Conservation (phyloP, 352 stramenopile genomes). For the Phytopythium chamaehyphon region DNA sequence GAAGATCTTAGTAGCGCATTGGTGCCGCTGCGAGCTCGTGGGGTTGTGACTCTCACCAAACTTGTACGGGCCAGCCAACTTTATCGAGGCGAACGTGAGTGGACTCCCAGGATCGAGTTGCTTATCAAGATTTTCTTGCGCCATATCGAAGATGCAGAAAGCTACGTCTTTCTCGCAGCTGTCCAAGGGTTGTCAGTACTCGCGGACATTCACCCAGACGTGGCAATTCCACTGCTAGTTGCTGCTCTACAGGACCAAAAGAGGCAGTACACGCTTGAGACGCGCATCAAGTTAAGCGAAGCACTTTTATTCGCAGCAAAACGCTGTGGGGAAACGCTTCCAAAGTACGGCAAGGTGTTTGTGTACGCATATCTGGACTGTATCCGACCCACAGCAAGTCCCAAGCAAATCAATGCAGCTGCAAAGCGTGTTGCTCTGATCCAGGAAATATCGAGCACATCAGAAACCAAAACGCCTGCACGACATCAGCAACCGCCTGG, state of each 20-base stretch:
- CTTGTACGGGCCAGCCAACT: constrained; percentile 57
- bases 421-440: constrained; percentile 47
- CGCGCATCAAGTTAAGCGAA: constrained; percentile 83
- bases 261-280: constrained; percentile 40
- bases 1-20: constrained; percentile 56
- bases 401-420: constrained; percentile 13
- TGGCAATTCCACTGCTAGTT: constrained; percentile 69
- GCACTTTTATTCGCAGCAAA: constrained; percentile 75
- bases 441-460: constrained; percentile 31
- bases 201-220: constrained; percentile 49
- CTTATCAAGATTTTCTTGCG: constrained; percentile 56
- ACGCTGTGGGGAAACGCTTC: constrained; percentile 68
- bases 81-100: constrained; percentile 34
- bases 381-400: constrained; percentile 36
- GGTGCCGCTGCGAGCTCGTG: constrained; percentile 69
- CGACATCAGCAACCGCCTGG: constrained; percentile 1
- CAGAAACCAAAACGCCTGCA: background rate
- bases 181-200: constrained; percentile 69
- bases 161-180: constrained; percentile 82
- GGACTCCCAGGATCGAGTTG: constrained; percentile 42
- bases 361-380: constrained; percentile 81
- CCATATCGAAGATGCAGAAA: constrained; percentile 67
- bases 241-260: constrained; percentile 30
- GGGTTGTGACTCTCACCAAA: constrained; percentile 71
- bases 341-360: constrained; percentile 65